Evolutionary conservation across 2,329 filamentous ascomycete species (phyloP), one percentile per base, ranked within the genome.

Genomic region (Myotisia sp.): DNA sequence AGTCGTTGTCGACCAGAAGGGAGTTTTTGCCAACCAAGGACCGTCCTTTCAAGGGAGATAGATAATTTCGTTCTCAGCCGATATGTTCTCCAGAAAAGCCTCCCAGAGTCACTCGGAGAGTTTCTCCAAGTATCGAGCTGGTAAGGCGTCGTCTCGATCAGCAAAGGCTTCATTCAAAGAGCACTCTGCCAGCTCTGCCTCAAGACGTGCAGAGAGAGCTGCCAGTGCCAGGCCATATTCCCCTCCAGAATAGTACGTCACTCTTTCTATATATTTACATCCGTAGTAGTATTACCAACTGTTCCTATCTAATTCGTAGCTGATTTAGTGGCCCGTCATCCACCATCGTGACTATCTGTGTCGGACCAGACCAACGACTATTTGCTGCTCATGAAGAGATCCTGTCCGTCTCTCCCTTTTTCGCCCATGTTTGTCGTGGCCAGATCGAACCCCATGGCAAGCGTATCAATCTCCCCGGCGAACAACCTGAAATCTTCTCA

Each of bases 351-450:
- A 92, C 82, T 6, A 70, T 92, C 41, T 72, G 80, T 47, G 73
- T 92, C 47, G 83, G 83, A n/a, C 69, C 69, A 4, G 78, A 86
- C 45, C 77, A 85, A 55, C 75, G 86, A 14, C 77, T 93, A 46
- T 94, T 94, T 52, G 86, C 86, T 23, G 84, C 84, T 5, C 86
- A 93, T 56, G 82, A 92, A 63, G 79, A 90, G 45, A 71, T 92
- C 41, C 74, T 94, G 39, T 71, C 68, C 53, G 64, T 70, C 36
- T 90, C 83, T 7, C 75, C 83, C 5, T 92, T 78, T 68, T 92
- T 94, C 60, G 66, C 74, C 40, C 62, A 71, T 32, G 66, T 69
- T 27, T 71, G 76, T 43, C 67, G 69, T 37, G 67, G 66, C 42
- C 72, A 78, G 49, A 69, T 73, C 59, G 70, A 70, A 39, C 52